Percentiles rank a stretch among this genome's conserved stretches.
Conservation (phyloP, 306 rosid genomes). For the Pyrus bretschneideri region DNA sequence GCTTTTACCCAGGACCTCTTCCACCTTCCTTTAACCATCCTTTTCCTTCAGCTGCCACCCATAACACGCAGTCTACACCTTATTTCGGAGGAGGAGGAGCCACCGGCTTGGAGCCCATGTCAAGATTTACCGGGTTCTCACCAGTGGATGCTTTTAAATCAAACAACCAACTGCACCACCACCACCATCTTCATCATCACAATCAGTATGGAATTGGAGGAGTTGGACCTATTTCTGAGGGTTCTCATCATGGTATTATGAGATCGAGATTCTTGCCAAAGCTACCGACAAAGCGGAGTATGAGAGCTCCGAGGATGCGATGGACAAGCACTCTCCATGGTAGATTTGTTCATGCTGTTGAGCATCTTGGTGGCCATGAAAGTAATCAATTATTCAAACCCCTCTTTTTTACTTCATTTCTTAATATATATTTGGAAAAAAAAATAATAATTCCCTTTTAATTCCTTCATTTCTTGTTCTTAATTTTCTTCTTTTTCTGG, state of each 20-base stretch:
- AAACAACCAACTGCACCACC: slow-evolving; percentile 51
- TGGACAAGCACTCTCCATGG: slow-evolving; percentile 92
- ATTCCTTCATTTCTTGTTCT: neutral
- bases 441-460: too few species aligned
- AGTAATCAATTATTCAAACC: slow-evolving; percentile 31
- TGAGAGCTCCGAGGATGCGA: slow-evolving; percentile 93
- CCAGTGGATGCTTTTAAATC: slow-evolving; percentile 38
- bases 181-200: neutral
- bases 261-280: slow-evolving; percentile 77
- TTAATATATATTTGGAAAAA: neutral
- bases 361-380: slow-evolving; percentile 96
- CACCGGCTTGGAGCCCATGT: slow-evolving; percentile 42
- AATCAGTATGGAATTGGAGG: slow-evolving; percentile 27
- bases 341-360: slow-evolving; percentile 87
- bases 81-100: slow-evolving; percentile 18
- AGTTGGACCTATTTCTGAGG: slow-evolving; percentile 26
- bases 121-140: slow-evolving; percentile 42
- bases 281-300: slow-evolving; percentile 68
- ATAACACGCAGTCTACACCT: neutral
- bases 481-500: neutral
- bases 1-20: slow-evolving; percentile 44
- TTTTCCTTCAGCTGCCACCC: neutral
- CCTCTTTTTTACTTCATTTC: neutral
- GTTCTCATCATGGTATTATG: slow-evolving; percentile 44
- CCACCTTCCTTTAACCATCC: neutral